phyloP scores from a whole-genome alignment of 225 moss, liverwort and hornwort genomes.

The Straminergon stramineum region DNA sequence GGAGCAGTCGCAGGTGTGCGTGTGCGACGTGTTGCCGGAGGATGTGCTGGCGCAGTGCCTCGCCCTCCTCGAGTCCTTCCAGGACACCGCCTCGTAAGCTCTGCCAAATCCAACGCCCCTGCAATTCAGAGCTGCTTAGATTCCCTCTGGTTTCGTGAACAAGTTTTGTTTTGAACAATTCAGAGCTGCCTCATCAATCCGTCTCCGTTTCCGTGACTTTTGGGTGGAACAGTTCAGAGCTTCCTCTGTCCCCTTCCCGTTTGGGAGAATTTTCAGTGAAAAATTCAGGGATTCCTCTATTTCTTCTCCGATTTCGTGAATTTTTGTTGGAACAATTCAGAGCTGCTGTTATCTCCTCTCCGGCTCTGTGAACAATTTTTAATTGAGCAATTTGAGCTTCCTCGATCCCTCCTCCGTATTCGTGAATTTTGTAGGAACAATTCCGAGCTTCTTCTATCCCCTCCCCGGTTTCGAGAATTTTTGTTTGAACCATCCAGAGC shows the following conservation, averaged over 20 bases:
- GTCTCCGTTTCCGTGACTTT: not conserved
- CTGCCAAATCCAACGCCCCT: not conserved
- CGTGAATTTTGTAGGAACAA: not conserved
- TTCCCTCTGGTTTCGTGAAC: not conserved
- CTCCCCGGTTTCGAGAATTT: not conserved
- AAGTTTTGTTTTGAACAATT: not conserved
- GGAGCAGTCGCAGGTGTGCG: conserved; percentile 21
- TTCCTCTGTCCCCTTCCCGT: not conserved
- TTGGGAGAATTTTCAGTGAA: not conserved
- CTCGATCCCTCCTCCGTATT: not conserved
- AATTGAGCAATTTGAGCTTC: not conserved
- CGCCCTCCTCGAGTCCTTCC: conserved; percentile 70
- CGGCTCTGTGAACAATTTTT: not conserved
- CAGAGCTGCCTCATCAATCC: not conserved
- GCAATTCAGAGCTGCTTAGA: not conserved
- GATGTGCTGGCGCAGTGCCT: conserved; percentile 71
- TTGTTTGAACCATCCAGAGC: not conserved
- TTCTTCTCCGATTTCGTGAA: too few species aligned
- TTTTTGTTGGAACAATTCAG: not conserved
- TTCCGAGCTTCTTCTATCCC: not conserved
- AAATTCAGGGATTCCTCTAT: not conserved
- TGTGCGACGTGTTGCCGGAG: conserved; percentile 54
- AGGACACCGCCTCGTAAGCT: conserved; percentile 72
- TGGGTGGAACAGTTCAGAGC: not conserved
- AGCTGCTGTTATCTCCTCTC: too few species aligned